These are phyloP conservation scores for Arthroderma sp. DNA, from an alignment of 2,329 filamentous ascomycete species.

Conservation along the genomic window DNA sequence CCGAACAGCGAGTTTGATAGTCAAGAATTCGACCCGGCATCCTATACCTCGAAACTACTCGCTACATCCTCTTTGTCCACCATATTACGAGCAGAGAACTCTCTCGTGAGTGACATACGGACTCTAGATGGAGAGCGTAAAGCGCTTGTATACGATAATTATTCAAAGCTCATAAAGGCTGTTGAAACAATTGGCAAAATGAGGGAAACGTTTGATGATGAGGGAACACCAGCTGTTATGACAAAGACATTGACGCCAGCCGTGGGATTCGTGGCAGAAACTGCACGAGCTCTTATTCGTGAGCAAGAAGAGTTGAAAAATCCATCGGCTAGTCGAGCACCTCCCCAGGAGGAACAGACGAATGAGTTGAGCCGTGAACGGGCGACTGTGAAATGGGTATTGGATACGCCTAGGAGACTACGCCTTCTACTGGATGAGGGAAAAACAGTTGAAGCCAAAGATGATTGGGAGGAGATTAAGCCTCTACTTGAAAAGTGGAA, in stretches of 20 bases:
- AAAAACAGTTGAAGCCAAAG: slow-evolving; percentile 27
- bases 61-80: slow-evolving; percentile 29
- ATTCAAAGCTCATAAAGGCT: slow-evolving; percentile 89
- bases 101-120: slow-evolving; percentile 55
- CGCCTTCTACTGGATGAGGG: slow-evolving; percentile 24
- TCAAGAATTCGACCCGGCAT: slow-evolving; percentile 57
- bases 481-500: slow-evolving; percentile 29
- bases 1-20: slow-evolving; percentile 54
- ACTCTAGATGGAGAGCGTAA: slow-evolving; percentile 93
- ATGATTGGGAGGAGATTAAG: slow-evolving; percentile 30
- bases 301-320: slow-evolving; percentile 25
- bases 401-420: slow-evolving; percentile 28
- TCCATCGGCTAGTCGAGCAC: too few species aligned
- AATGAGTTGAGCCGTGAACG: slow-evolving; percentile 21
- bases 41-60: slow-evolving; percentile 34
- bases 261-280: slow-evolving; percentile 33
- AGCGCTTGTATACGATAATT: slow-evolving; percentile 95
- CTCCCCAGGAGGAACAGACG: slow-evolving; percentile 10
- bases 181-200: slow-evolving; percentile 84
- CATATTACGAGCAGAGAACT: slow-evolving; percentile 32
- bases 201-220: slow-evolving; percentile 35
- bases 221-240: slow-evolving; percentile 32
- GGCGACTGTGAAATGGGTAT: slow-evolving; percentile 34
- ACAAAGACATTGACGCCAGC: slow-evolving; percentile 31
- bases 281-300: slow-evolving; percentile 26